Percentiles rank a stretch among this genome's conserved stretches.
These are phyloP conservation scores for Tulasnella sp. DNA, from an alignment of 768 basidiomycete genomes.

Conservation along the genomic window DNA sequence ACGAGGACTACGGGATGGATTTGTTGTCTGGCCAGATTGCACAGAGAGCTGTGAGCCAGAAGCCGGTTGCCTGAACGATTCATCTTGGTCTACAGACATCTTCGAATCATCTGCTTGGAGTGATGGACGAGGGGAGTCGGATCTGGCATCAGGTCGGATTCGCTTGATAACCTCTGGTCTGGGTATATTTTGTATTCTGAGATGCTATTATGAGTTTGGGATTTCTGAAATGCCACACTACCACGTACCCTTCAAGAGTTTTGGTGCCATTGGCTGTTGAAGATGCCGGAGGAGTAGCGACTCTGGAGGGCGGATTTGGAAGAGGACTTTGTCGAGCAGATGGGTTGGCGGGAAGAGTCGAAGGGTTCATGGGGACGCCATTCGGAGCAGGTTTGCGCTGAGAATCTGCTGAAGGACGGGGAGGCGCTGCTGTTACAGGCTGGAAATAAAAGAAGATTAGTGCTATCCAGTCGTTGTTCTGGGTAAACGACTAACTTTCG, in stretches of 20 bases:
- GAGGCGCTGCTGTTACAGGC: background rate
- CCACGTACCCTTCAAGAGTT: background rate
- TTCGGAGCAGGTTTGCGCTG: background rate
- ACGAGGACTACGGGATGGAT: background rate
- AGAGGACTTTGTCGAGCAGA: background rate
- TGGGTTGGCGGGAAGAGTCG: background rate
- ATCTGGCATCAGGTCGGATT: background rate
- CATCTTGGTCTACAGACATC: no score
- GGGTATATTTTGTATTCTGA: background rate
- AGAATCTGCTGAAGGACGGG: background rate
- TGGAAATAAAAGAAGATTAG: no score
- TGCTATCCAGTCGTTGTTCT: no score
- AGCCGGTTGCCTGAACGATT: no score
- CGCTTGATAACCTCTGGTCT: background rate
- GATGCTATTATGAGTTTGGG: background rate
- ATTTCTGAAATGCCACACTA: background rate
- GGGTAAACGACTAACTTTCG: no score
- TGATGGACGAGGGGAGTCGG: no score
- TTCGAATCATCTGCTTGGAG: no score
- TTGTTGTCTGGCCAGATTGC: background rate
- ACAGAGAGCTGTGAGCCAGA: background rate
- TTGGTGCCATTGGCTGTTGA: background rate
- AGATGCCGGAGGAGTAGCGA: background rate
- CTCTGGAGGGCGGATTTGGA: background rate
- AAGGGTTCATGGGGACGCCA: background rate